Evolutionary conservation across 1,284 basidiomycete species (phyloP).

Genomic region (Irpex lacteus): DNA sequence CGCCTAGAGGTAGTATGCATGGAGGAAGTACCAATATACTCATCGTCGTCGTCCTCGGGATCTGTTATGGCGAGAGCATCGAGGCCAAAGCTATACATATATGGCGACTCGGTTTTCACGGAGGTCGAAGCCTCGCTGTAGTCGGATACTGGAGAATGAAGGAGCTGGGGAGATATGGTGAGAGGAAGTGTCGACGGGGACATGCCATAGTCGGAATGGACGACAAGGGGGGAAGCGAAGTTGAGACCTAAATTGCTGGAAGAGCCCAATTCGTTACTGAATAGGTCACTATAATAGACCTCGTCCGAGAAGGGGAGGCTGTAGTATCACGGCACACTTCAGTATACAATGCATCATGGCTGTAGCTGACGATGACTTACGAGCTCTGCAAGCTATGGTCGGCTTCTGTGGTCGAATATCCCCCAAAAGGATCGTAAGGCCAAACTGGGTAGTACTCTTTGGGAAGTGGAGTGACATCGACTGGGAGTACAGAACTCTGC

Average conservation of each 20-base stretch:
- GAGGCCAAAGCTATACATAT: not conserved
- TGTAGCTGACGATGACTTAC: too few relatives aligned
- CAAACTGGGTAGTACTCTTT: too few relatives aligned
- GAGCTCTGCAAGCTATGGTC: too few relatives aligned
- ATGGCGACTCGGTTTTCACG: not conserved
- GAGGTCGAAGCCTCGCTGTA: not conserved
- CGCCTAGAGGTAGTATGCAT: not conserved
- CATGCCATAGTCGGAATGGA: not conserved
- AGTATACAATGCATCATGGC: too few relatives aligned
- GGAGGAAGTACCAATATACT: not conserved
- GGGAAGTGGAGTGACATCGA: too few relatives aligned
- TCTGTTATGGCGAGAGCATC: not conserved
- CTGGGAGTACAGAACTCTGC: too few relatives aligned
- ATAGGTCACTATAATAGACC: not conserved
- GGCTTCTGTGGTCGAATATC: too few relatives aligned
- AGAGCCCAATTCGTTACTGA: not conserved
- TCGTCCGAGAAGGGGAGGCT: too few relatives aligned
- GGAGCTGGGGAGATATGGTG: not conserved
- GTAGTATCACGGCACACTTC: too few relatives aligned
- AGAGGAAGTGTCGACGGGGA: not conserved
- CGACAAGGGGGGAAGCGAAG: not conserved
- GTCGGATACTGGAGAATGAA: not conserved
- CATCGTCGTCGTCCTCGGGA: not conserved
- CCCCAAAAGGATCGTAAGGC: too few relatives aligned
- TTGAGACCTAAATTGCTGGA: not conserved